A percentile compares a stretch with the other conserved stretches of the same genome.
Conservation (phyloP, 2,329 filamentous ascomycete genomes). For the Waltergamsia citrina region DNA sequence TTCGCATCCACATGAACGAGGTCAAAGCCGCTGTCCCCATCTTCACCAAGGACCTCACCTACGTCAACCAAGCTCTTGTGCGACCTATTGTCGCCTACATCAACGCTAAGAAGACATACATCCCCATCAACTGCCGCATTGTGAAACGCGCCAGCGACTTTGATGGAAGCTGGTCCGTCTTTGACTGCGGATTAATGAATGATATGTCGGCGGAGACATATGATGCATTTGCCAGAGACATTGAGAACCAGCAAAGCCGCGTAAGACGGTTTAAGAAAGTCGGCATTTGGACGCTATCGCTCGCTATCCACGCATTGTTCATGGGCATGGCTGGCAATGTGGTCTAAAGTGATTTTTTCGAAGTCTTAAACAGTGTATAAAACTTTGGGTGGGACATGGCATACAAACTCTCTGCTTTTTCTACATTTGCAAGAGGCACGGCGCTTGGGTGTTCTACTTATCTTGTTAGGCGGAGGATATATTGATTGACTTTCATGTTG, state of each 20-base stretch:
- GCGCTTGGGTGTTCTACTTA: no score
- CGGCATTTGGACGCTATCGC: conserved; percentile 87
- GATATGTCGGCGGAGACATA: conserved; percentile 92
- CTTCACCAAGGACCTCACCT: conserved; percentile 85
- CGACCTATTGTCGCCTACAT: conserved; percentile 97
- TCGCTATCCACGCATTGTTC: conserved; percentile 88
- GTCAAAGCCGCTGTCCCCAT: conserved; percentile 87
- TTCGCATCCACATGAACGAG: conserved; percentile 91
- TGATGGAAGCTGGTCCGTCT: conserved; percentile 90
- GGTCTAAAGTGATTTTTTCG: no score
- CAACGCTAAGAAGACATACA: conserved; percentile 89
- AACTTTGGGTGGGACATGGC: no score
- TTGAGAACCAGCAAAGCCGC: conserved; percentile 79
- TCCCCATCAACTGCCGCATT: conserved; percentile 88
- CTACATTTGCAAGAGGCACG: neutral
- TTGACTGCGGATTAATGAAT: conserved; percentile 88
- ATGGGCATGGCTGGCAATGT: conserved; percentile 87
- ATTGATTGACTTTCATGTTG: no score
- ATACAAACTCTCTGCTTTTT: no score
- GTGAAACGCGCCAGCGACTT: conserved; percentile 87
- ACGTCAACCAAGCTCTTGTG: conserved; percentile 91
- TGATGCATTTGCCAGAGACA: conserved; percentile 83
- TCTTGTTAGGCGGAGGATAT: no score
- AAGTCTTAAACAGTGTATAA: no score
- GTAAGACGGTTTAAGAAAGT: conserved; percentile 88